Conservation (phyloP, 1,284 basidiomycete genomes). For the Tylopilus microsporus region DNA sequence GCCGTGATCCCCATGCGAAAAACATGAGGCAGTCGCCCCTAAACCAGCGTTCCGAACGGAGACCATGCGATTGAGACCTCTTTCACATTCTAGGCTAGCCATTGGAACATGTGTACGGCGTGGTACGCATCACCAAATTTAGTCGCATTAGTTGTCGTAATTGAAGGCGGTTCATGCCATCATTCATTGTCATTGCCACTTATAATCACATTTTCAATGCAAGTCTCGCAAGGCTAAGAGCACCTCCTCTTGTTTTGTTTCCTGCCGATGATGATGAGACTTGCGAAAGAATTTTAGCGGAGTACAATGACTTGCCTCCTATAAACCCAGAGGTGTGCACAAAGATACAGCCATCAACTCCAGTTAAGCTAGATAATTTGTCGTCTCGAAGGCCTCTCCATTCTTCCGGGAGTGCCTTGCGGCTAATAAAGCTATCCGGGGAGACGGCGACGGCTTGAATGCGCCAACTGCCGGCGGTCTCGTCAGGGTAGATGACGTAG, state of each 20-base stretch:
- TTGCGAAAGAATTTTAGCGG: background rate
- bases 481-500: conserved; percentile 92
- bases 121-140: conserved; percentile 15
- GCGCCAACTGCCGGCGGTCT: conserved; percentile 77
- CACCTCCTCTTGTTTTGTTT: conserved; percentile 89
- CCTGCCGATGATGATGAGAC: conserved; percentile 43
- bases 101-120: conserved; percentile 18
- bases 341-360: conserved; percentile 84
- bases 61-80: conserved; percentile 6
- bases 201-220: conserved; percentile 44
- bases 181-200: conserved; percentile 14
- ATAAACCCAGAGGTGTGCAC: conserved; percentile 96
- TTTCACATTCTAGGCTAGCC: conserved; percentile 12
- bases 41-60: conserved; percentile 6
- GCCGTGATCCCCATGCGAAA: conserved; percentile 31
- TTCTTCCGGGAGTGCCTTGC: conserved; percentile 87
- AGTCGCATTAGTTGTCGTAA: conserved; percentile 8
- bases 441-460: conserved; percentile 87
- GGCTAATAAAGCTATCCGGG: conserved; percentile 82
- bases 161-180: conserved; percentile 15
- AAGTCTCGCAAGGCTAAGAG: conserved; percentile 72
- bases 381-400: conserved; percentile 94
- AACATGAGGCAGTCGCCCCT: conserved; percentile 28
- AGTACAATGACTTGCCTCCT: conserved; percentile 58
- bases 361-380: conserved; percentile 66